phyloP scores from a whole-genome alignment of 257 asterid species.

The Jacaranda mimosifolia region DNA sequence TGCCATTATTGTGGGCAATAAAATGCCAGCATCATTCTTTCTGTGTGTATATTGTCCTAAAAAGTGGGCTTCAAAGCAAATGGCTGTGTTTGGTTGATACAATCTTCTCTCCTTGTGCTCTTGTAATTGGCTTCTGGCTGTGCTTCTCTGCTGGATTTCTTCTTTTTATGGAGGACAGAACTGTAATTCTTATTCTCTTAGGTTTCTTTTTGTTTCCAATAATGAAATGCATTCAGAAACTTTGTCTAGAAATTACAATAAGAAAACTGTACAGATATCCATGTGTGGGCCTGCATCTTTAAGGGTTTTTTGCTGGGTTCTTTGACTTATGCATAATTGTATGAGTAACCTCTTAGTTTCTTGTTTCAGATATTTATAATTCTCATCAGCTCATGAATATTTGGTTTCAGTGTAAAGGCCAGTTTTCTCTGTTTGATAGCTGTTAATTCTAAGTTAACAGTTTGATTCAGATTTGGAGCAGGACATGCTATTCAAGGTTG shows the following conservation, averaged over 20 bases:
- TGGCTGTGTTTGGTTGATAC: background rate
- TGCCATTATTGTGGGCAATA: background rate
- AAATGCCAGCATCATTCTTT: background rate
- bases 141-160: background rate
- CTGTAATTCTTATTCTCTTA: background rate
- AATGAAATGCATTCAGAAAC: background rate
- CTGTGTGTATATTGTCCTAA: background rate
- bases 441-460: slow-evolving; percentile 11
- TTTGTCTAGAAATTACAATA: background rate
- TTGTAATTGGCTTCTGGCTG: slow-evolving; percentile 1
- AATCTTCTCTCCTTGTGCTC: background rate
- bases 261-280: background rate
- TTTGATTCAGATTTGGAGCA: slow-evolving; percentile 22
- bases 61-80: background rate
- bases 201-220: background rate
- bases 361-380: slow-evolving; percentile 6
- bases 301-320: background rate
- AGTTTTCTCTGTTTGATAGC: slow-evolving; percentile 20
- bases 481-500: slow-evolving; percentile 32
- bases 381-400: slow-evolving; percentile 5
- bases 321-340: slow-evolving; percentile 12
- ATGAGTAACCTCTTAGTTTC: slow-evolving; percentile 14
- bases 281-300: background rate
- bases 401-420: slow-evolving; percentile 17
- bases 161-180: background rate